These are phyloP conservation scores for Arthrobotrys sphaeroides DNA, from an alignment of 2,329 filamentous ascomycete species.

Conservation along the genomic window DNA sequence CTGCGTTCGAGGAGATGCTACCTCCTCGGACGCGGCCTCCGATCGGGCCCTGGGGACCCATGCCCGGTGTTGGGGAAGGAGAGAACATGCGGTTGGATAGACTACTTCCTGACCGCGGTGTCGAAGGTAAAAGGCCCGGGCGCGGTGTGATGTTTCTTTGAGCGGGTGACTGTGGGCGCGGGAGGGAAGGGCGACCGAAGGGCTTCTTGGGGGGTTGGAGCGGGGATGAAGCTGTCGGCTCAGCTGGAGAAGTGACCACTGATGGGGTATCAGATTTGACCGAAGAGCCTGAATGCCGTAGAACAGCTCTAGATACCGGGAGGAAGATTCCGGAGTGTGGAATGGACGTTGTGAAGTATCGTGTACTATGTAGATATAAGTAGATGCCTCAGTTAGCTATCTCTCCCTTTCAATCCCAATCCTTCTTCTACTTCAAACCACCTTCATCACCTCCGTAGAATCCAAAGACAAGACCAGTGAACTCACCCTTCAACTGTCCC, in stretches of 20 bases:
- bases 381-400: conserved; percentile 9
- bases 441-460: neutral
- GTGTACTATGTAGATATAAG: conserved; percentile 61
- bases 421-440: neutral
- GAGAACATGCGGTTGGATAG: conserved; percentile 56
- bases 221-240: conserved; percentile 48
- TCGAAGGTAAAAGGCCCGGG: conserved; percentile 54
- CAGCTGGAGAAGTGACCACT: conserved; percentile 46
- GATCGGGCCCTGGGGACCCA: conserved; percentile 12
- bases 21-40: conserved; percentile 48
- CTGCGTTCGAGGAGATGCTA: conserved; percentile 54
- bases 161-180: conserved; percentile 52
- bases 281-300: conserved; percentile 69
- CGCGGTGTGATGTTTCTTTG: conserved; percentile 44
- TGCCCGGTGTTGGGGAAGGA: conserved; percentile 56
- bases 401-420: neutral
- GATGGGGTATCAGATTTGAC: conserved; percentile 50
- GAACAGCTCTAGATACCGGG: conserved; percentile 80
- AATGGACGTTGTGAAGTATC: conserved; percentile 81
- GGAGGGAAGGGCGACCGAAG: conserved; percentile 46
- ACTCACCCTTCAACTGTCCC: conserved; percentile 93
- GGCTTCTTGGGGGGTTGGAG: conserved; percentile 58
- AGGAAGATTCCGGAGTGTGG: conserved; percentile 93
- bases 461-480: neutral
- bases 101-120: conserved; percentile 56